phyloP scores from a whole-genome alignment of 768 basidiomycete genomes.

The Kwoniella shandongensis region DNA sequence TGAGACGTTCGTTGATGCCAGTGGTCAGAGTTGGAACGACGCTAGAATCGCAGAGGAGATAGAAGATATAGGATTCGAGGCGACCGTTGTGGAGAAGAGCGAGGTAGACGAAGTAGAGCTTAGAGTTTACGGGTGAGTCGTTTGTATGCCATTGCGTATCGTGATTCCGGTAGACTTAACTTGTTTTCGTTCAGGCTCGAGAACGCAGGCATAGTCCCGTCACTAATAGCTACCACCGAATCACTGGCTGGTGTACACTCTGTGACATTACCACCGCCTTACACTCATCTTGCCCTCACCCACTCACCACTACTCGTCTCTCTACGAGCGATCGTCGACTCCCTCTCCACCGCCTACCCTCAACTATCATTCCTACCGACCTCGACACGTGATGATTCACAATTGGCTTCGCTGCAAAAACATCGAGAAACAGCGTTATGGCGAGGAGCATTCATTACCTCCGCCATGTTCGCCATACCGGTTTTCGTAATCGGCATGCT shows the following conservation, averaged over 20 bases:
- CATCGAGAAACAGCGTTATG: slow-evolving; percentile 59
- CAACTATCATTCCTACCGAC: slow-evolving; percentile 51
- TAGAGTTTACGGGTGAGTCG: slow-evolving; percentile 48
- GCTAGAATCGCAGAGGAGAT: slow-evolving; percentile 86
- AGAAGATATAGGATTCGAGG: slow-evolving; percentile 60
- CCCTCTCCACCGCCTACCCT: slow-evolving; percentile 42
- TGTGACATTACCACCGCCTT: slow-evolving; percentile 36
- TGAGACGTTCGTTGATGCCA: slow-evolving; percentile 55
- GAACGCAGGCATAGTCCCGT: slow-evolving; percentile 32
- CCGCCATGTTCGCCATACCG: slow-evolving; percentile 78
- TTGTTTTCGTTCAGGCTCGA: slow-evolving; percentile 27
- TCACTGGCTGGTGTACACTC: slow-evolving; percentile 44
- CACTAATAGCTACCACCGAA: slow-evolving; percentile 24
- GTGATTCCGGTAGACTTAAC: not conserved
- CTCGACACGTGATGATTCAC: slow-evolving; percentile 43
- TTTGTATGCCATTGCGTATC: too few species aligned
- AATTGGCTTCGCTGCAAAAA: slow-evolving; percentile 52
- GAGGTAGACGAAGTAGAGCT: slow-evolving; percentile 46
- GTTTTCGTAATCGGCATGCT: slow-evolving; percentile 92
- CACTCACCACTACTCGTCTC: slow-evolving; percentile 50
- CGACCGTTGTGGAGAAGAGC: slow-evolving; percentile 50
- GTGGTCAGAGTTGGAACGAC: slow-evolving; percentile 63
- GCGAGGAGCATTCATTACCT: slow-evolving; percentile 72
- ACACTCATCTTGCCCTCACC: slow-evolving; percentile 41
- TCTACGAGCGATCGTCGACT: slow-evolving; percentile 51